Percentiles rank a stretch among this genome's conserved stretches.
Conservation (phyloP, 2,329 filamentous ascomycete genomes). For the Mariannaea elegans region DNA sequence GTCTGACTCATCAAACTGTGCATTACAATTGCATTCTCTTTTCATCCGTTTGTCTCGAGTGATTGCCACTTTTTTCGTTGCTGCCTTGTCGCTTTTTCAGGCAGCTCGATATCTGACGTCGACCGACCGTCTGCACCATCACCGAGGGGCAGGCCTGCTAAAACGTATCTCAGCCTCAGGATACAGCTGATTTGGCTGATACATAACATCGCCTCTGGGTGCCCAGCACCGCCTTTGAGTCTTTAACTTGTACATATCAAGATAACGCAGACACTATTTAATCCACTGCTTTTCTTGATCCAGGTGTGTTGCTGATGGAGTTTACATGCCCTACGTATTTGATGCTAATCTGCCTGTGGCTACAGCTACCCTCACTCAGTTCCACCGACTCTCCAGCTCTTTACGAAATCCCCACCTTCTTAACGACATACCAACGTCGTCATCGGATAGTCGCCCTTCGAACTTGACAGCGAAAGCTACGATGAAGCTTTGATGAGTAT, state of each 20-base stretch:
- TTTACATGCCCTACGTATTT: slow-evolving; percentile 4
- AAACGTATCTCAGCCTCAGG: slow-evolving; percentile 34
- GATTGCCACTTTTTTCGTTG: not conserved
- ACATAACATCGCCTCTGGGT: not conserved
- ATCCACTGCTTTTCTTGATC: slow-evolving; percentile 5
- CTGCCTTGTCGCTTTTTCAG: slow-evolving; percentile 1
- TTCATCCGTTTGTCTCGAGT: not conserved
- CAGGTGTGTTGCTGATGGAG: slow-evolving; percentile 2
- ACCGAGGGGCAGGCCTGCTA: slow-evolving; percentile 34
- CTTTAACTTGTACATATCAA: slow-evolving; percentile 5
- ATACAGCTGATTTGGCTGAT: slow-evolving; percentile 27
- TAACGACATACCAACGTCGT: slow-evolving; percentile 41
- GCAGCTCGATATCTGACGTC: slow-evolving; percentile 31
- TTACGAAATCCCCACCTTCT: slow-evolving; percentile 30
- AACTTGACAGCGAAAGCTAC: slow-evolving; percentile 27
- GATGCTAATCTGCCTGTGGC: slow-evolving; percentile 28
- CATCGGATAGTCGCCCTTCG: slow-evolving; percentile 13
- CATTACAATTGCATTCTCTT: not conserved
- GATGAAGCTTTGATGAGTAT: slow-evolving; percentile 51
- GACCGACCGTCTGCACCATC: slow-evolving; percentile 14
- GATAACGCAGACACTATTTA: slow-evolving; percentile 2
- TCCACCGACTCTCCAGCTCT: slow-evolving; percentile 33
- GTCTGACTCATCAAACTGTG: slow-evolving; percentile 11
- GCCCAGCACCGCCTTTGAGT: slow-evolving; percentile 12
- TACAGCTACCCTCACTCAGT: slow-evolving; percentile 20